Evolutionary conservation across 176 grass and related monocot genomes (phyloP).

Genomic region (Zoysia pacifica): DNA sequence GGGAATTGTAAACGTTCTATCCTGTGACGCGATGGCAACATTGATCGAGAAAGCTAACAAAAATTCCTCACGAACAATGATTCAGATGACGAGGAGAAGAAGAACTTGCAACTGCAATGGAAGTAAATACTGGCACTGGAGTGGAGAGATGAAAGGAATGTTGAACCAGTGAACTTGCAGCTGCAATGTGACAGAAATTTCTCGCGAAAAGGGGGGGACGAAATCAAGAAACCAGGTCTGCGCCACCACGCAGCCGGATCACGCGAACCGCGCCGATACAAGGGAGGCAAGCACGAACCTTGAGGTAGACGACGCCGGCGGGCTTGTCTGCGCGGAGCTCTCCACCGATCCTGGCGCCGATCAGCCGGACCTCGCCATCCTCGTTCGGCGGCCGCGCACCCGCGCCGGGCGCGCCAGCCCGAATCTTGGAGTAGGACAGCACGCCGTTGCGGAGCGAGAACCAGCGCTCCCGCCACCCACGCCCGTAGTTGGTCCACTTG

Average conservation of each 20-base stretch:
- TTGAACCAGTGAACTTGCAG: neutral
- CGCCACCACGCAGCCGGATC: slow-evolving; percentile 14
- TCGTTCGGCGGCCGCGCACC: neutral
- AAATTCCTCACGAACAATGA: neutral
- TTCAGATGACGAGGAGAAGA: neutral
- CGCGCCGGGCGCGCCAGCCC: slow-evolving; percentile 4
- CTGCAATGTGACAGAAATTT: no score
- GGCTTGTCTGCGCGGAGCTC: slow-evolving; percentile 44
- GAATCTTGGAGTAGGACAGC: slow-evolving; percentile 88
- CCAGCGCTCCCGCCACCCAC: slow-evolving; percentile 75
- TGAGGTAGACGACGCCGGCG: slow-evolving; percentile 46
- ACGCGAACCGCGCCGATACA: slow-evolving; percentile 21
- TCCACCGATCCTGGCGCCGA: slow-evolving; percentile 45
- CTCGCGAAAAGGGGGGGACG: neutral
- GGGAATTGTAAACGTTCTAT: slow-evolving; percentile 23
- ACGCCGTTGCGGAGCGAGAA: slow-evolving; percentile 75
- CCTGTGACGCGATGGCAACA: slow-evolving; percentile 15
- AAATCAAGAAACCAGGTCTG: slow-evolving; percentile 26
- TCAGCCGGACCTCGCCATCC: slow-evolving; percentile 51
- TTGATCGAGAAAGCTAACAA: slow-evolving; percentile 10
- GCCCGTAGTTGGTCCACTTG: slow-evolving; percentile 92
- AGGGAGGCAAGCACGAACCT: slow-evolving; percentile 10
- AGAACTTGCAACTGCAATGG: neutral
- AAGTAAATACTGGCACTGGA: neutral
- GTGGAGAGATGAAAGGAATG: neutral